Evolutionary conservation across 371 early-diverging fungal genomes (phyloP).

Genomic region (Mortierella sp.): DNA sequence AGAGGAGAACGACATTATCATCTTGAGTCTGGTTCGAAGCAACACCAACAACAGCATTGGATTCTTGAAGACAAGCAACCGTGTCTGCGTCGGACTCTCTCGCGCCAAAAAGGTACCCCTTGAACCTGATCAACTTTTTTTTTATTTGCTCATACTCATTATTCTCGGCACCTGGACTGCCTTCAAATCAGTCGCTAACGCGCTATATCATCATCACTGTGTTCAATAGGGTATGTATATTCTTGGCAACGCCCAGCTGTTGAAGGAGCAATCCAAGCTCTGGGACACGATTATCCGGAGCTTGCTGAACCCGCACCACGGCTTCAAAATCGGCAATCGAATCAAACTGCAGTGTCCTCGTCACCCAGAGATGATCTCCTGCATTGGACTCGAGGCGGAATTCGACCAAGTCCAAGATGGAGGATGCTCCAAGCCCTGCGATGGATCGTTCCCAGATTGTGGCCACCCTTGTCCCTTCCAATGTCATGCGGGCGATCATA

Average conservation of each 20-base stretch:
- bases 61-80: slow-evolving; percentile 79
- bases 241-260: slow-evolving; percentile 73
- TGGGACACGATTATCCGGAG: slow-evolving; percentile 66
- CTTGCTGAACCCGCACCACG: slow-evolving; percentile 25
- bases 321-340: slow-evolving; percentile 56
- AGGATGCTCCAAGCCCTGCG: slow-evolving; percentile 65
- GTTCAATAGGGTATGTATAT: slow-evolving; percentile 75
- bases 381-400: slow-evolving; percentile 65
- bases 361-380: slow-evolving; percentile 59
- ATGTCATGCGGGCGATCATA: slow-evolving; percentile 32
- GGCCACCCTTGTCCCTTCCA: slow-evolving; percentile 38
- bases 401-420: slow-evolving; percentile 63
- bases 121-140: not conserved
- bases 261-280: slow-evolving; percentile 66
- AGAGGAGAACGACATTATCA: slow-evolving; percentile 81
- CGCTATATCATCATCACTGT: not conserved
- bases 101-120: slow-evolving; percentile 70
- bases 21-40: slow-evolving; percentile 78
- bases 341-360: slow-evolving; percentile 60
- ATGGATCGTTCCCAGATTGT: slow-evolving; percentile 40
- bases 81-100: slow-evolving; percentile 84
- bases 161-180: no score
- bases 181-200: no score
- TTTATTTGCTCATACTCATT: not conserved
- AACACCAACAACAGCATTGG: slow-evolving; percentile 74